Evolutionary conservation across 371 early-diverging fungal genomes (phyloP).

Genomic region (Actinomucor elegans): DNA sequence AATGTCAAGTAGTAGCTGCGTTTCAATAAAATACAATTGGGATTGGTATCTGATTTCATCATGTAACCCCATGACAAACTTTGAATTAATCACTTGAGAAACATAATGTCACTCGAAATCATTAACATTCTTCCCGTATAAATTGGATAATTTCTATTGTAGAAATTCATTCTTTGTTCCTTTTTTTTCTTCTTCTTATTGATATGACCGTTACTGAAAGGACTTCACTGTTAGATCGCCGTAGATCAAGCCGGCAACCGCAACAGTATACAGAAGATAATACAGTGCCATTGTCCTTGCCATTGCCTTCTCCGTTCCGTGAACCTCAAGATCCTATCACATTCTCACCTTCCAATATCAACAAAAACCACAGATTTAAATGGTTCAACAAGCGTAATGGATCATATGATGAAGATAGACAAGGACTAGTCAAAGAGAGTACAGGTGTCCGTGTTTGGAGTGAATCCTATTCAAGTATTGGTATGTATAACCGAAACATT

Average conservation of each 20-base stretch:
- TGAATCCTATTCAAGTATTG: slow-evolving; percentile 72
- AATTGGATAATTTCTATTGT: no score
- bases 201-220: no score
- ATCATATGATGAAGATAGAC: slow-evolving; percentile 54
- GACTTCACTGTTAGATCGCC: slow-evolving; percentile 28
- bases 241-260: slow-evolving; percentile 10
- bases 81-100: no score
- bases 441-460: slow-evolving; percentile 66
- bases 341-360: not conserved
- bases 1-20: no score
- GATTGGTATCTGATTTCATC: no score
- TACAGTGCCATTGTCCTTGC: not conserved
- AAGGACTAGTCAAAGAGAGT: slow-evolving; percentile 58
- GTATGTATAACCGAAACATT: slow-evolving; percentile 46
- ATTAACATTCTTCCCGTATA: no score
- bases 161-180: no score
- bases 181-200: no score
- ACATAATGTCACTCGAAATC: no score
- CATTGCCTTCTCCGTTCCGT: slow-evolving; percentile 8
- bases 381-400: slow-evolving; percentile 41
- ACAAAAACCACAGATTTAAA: slow-evolving; percentile 19
- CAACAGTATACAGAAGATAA: slow-evolving; percentile 19
- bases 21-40: no score
- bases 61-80: no score
- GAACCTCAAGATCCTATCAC: slow-evolving; percentile 18